These are phyloP conservation scores for Nakaseomyces kungkrabaensis DNA, from an alignment of 1,139 yeast genomes.

Conservation along the genomic window DNA sequence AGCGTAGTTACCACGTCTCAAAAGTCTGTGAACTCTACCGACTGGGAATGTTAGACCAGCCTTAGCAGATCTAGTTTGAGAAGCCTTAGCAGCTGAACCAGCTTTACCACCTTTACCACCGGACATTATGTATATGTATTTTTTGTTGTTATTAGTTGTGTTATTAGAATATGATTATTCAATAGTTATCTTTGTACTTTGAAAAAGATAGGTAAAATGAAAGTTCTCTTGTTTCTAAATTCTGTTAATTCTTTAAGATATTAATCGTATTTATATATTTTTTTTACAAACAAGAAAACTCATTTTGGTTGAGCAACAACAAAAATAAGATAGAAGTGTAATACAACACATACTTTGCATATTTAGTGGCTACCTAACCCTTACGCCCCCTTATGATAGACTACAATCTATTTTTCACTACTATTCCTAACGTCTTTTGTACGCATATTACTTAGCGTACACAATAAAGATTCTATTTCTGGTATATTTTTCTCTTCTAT, in stretches of 20 bases:
- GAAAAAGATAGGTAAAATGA: too few species aligned
- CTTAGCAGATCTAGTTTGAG: slow-evolving; percentile 95
- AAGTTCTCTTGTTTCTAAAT: not conserved
- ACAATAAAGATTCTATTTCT: not conserved
- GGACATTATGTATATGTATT: slow-evolving; percentile 47
- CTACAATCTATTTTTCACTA: too few species aligned
- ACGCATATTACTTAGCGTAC: too few species aligned
- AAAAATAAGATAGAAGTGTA: too few species aligned
- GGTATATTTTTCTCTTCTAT: not conserved
- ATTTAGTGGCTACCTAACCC: too few species aligned
- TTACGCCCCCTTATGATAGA: too few species aligned
- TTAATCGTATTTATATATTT: not conserved
- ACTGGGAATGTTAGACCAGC: slow-evolving; percentile 99
- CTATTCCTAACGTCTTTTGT: too few species aligned
- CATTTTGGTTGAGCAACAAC: not conserved
- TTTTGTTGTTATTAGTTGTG: slow-evolving; percentile 8
- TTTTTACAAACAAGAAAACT: not conserved
- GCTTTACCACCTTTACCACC: slow-evolving; percentile 99
- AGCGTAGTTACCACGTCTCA: slow-evolving; percentile 97
- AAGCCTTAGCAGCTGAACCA: slow-evolving; percentile 83
- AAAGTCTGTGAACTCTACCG: slow-evolving; percentile 96
- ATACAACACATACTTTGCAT: too few species aligned
- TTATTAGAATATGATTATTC: not conserved
- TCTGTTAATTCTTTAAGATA: not conserved
- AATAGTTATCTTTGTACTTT: not conserved